These are phyloP conservation scores for Coniochaeta sp. DNA, from an alignment of 2,329 filamentous ascomycete genomes.

Conservation along the genomic window DNA sequence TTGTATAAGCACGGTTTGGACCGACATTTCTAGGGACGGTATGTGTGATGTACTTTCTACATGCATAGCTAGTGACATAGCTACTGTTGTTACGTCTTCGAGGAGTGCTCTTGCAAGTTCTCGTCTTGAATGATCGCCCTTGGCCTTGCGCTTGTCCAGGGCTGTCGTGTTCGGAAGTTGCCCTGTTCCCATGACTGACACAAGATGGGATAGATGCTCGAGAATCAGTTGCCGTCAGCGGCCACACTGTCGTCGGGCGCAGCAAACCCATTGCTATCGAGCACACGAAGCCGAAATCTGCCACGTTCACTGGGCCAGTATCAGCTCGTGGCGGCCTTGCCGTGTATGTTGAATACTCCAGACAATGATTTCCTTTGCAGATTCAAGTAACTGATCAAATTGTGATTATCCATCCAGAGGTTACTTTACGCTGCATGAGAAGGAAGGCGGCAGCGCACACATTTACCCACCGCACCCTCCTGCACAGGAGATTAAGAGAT, in stretches of 20 bases:
- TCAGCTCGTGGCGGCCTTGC: constrained; percentile 51
- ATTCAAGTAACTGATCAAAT: not conserved
- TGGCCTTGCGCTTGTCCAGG: not conserved
- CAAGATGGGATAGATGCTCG: not conserved
- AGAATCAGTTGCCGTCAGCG: not conserved
- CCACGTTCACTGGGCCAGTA: constrained; percentile 31
- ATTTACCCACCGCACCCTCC: constrained; percentile 46
- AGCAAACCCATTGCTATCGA: constrained; percentile 6
- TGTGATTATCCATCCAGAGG: constrained; percentile 31
- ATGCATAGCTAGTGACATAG: not conserved
- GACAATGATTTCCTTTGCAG: not conserved
- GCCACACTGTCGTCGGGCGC: not conserved
- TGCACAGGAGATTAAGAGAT: constrained; percentile 31
- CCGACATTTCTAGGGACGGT: not conserved
- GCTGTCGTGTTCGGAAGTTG: not conserved
- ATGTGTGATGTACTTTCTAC: not conserved
- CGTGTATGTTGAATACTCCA: constrained; percentile 36
- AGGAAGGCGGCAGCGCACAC: constrained; percentile 33
- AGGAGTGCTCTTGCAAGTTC: not conserved
- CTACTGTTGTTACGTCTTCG: too few relatives aligned
- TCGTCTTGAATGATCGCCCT: not conserved
- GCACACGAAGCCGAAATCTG: constrained; percentile 1
- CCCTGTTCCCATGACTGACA: not conserved
- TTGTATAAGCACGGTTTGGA: too few relatives aligned
- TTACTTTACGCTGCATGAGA: constrained; percentile 53